Base-by-base conservation (phyloP, 2,329 filamentous ascomycete genomes). In the Pseudogymnoascus sp. region DNA sequence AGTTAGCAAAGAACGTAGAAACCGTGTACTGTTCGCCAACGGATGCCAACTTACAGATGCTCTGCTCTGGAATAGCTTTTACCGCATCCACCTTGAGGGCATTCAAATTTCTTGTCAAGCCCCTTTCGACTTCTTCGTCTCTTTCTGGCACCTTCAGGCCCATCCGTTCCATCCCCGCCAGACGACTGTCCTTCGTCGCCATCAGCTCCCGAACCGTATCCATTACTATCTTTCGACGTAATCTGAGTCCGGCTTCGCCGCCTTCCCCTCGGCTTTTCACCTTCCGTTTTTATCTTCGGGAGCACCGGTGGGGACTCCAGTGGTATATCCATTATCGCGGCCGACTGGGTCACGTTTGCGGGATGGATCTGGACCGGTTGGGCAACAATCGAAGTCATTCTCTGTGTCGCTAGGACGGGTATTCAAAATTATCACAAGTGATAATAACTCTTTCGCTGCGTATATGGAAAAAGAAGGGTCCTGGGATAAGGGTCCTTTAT, bases 1-100 rank as follows among this genome's bases (percentile, higher is more conserved):
- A 3, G 13, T 61, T 61, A 59, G 62, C 65, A 55, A 39, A 42
- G 21, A 45, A 48, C 37, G 8, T 13, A 13, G 37, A 37, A 31
- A 39, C 15, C 36, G 37, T 13, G 58, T 21, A 25, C 75, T 69
- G 63, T 5, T 12, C 45, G 27, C n/a, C 45, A 52, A 35, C 4
- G 13, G 36, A 10, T 25, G 15, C 12, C 2, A 75, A 79, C 81
- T 81, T 84, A 97, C 78, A 99, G 79, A 78, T 99, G 94, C 76
- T 97, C 94, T 7, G 94, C 93, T 72, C 94, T 85, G 27, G 93
- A 97, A 74, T 99, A 99, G 72, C 88, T 95, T 80, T 97, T 99
- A 40, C 91, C 92, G 70, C 94, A 99, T 39, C 88, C 90, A 66
- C 90, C 87, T 64, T 91, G 85, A 4, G 88, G 87, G 72, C 94